Conservation (phyloP, 2,329 filamentous ascomycete genomes). For the Claviceps pusilla region DNA sequence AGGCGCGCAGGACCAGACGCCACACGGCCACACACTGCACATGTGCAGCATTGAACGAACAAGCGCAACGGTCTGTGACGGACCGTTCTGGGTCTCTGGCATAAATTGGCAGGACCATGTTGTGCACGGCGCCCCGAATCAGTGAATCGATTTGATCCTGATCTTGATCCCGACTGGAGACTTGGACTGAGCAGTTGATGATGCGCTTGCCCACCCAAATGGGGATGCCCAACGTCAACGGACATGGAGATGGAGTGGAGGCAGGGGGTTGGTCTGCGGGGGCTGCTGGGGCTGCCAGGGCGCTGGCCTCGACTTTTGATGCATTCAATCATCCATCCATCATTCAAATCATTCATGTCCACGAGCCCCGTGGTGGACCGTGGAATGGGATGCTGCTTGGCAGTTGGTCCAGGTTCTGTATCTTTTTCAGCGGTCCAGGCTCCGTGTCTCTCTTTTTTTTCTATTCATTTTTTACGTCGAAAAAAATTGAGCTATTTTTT, state of each 20-base stretch:
- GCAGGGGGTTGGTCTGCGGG: not conserved
- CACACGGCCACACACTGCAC: too few species aligned
- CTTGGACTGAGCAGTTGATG: not conserved
- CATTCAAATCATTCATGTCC: not conserved
- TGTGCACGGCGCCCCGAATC: not conserved
- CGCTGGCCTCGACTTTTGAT: not conserved
- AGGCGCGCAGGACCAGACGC: not conserved
- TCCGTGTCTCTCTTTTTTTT: too few species aligned
- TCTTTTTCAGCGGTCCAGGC: not conserved
- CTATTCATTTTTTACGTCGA: too few species aligned
- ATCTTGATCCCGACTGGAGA: too few species aligned
- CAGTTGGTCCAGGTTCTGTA: too few species aligned
- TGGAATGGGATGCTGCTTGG: not conserved
- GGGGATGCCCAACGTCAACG: too few species aligned
- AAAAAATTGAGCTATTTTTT: too few species aligned
- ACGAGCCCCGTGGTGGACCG: not conserved
- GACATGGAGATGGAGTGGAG: too few species aligned
- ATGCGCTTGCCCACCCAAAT: not conserved
- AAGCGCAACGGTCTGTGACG: not conserved
- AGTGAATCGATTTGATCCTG: not conserved
- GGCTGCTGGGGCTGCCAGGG: not conserved
- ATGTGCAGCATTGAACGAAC: too few species aligned
- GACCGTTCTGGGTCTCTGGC: not conserved
- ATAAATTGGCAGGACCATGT: not conserved
- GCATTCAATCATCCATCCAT: not conserved